Conservation (phyloP, 495 filamentous ascomycete genomes). For the Ramalina peruviana region DNA sequence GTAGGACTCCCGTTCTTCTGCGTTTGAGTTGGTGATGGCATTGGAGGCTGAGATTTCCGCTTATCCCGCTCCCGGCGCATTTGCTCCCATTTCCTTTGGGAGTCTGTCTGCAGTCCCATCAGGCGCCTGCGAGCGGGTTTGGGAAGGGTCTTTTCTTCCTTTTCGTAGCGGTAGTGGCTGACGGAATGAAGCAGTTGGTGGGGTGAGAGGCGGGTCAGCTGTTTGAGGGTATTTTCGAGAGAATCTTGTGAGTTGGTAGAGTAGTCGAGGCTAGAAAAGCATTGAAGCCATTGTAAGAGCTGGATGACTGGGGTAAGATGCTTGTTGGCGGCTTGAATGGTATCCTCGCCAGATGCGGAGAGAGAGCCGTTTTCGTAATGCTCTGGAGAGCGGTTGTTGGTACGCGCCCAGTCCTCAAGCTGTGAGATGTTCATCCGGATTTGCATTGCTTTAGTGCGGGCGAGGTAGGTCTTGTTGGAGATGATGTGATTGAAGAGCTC, state of each 20-base stretch:
- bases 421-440: conserved; percentile 97
- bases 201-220: conserved; percentile 69
- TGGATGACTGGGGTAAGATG: conserved; percentile 89
- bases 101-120: conserved; percentile 61
- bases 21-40: conserved; percentile 10
- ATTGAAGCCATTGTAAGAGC: conserved; percentile 93
- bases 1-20: not conserved
- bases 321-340: conserved; percentile 62
- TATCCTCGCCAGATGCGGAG: conserved; percentile 72
- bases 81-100: conserved; percentile 38
- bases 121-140: conserved; percentile 82
- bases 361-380: conserved; percentile 90
- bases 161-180: conserved; percentile 86
- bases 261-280: conserved; percentile 91
- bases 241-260: conserved; percentile 76
- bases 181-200: conserved; percentile 86
- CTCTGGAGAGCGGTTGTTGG: conserved; percentile 86
- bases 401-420: conserved; percentile 88
- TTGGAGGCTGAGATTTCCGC: conserved; percentile 7
- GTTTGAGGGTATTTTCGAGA: conserved; percentile 65
- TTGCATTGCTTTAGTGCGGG: conserved; percentile 97
- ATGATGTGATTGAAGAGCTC: conserved; percentile 98
- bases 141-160: conserved; percentile 81
- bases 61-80: conserved; percentile 16
- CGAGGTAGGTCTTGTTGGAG: conserved; percentile 86